phyloP scores from a whole-genome alignment of 257 asterid species.

The Paraleonurus japonicus region DNA sequence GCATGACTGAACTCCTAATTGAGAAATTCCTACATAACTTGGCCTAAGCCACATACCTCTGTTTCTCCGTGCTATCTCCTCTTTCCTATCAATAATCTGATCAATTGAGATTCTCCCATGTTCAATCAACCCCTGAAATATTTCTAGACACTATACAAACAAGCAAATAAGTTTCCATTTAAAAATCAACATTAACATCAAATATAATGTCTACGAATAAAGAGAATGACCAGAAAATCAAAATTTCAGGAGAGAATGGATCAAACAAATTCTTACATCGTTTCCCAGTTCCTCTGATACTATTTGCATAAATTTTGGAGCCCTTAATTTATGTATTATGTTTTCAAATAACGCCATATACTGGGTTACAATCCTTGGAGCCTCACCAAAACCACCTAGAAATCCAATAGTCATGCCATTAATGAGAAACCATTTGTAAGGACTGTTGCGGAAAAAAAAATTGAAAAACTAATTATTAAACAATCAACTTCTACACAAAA shows the following conservation, averaged over 20 bases:
- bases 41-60: neutral
- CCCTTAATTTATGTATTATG: slow-evolving; percentile 69
- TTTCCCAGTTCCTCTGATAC: slow-evolving; percentile 74
- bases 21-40: too few species aligned
- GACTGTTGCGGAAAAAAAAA: slow-evolving; percentile 2
- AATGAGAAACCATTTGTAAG: slow-evolving; percentile 7
- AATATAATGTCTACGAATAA: neutral
- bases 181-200: slow-evolving; percentile 19
- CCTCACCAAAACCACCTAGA: slow-evolving; percentile 56
- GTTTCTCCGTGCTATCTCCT: slow-evolving; percentile 32
- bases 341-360: slow-evolving; percentile 73
- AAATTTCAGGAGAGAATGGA: neutral
- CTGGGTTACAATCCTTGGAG: slow-evolving; percentile 45
- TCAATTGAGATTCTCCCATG: slow-evolving; percentile 84
- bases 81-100: slow-evolving; percentile 63
- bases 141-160: slow-evolving; percentile 54
- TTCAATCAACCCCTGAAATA: slow-evolving; percentile 73
- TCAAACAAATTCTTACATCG: slow-evolving; percentile 41
- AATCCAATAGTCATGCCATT: slow-evolving; percentile 3
- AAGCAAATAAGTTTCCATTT: neutral
- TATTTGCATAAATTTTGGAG: slow-evolving; percentile 63
- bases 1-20: too few species aligned
- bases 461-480: neutral
- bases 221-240: neutral
- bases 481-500: neutral